Evolutionary conservation across 495 filamentous ascomycete genomes (phyloP).

Genomic region (Aspergillus mulundensis): DNA sequence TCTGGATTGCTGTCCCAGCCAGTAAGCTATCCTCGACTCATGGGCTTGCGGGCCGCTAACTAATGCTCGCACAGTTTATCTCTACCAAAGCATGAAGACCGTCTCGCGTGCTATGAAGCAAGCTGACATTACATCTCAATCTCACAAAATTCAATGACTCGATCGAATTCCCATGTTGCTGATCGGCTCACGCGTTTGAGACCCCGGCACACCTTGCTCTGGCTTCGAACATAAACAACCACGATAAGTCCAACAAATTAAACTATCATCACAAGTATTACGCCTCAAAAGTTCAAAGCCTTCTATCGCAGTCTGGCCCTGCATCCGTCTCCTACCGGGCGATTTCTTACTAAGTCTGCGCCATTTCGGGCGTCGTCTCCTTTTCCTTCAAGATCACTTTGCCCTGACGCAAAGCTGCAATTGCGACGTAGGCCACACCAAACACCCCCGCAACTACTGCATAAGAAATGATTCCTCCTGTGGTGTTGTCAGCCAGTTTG

Average conservation of each 20-base stretch:
- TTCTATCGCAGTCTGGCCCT: too few species aligned
- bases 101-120: constrained; percentile 44
- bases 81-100: constrained; percentile 46
- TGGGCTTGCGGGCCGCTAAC: neutral
- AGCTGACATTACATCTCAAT: constrained; percentile 33
- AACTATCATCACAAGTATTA: neutral
- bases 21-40: constrained; percentile 33
- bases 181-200: neutral
- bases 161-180: neutral
- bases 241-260: neutral
- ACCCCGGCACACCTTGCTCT: neutral
- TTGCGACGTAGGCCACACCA: constrained; percentile 4
- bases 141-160: constrained; percentile 32
- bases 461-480: constrained; percentile 10
- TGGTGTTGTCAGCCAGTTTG: constrained; percentile 9
- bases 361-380: neutral
- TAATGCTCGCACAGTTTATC: constrained; percentile 41
- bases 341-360: neutral
- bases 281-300: too few species aligned
- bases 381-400: constrained; percentile 5
- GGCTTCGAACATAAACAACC: neutral
- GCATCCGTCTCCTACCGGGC: too few species aligned
- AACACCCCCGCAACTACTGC: constrained; percentile 9
- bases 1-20: constrained; percentile 77
- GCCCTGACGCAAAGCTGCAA: constrained; percentile 7